A percentile compares a stretch with the other conserved stretches of the same genome.
phyloP scores from a whole-genome alignment of 1,284 basidiomycete species.

The Vanrija pseudolonga region DNA sequence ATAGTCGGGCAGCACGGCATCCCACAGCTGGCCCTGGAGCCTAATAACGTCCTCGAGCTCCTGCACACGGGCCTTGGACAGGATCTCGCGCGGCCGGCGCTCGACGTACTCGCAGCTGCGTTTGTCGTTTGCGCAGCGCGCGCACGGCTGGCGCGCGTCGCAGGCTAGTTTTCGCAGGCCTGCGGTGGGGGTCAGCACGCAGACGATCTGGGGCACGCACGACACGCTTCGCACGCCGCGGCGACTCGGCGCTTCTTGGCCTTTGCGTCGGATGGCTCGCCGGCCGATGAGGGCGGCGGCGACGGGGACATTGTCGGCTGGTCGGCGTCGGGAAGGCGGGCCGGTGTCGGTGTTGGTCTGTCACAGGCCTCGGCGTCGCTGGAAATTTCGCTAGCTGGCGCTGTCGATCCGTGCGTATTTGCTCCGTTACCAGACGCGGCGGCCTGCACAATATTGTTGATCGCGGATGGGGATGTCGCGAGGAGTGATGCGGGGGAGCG shows the following conservation, averaged over 20 bases:
- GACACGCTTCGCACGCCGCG: background rate
- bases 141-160: background rate
- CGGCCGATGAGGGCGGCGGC: background rate
- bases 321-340: no score
- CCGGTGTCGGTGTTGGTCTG: background rate
- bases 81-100: constrained; percentile 4
- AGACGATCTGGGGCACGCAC: background rate
- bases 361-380: no score
- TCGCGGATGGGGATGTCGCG: no score
- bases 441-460: no score
- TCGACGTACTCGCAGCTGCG: constrained; percentile 12
- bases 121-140: background rate
- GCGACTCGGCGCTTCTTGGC: background rate
- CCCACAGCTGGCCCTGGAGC: background rate
- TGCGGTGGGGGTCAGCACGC: background rate
- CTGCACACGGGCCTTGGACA: constrained; percentile 22
- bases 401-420: background rate
- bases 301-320: no score
- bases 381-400: background rate
- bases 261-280: no score
- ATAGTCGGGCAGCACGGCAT: background rate
- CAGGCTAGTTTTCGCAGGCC: background rate
- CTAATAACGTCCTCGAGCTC: constrained; percentile 18
- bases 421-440: no score
- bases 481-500: no score